A percentile compares a stretch with the other conserved stretches of the same genome.
These are phyloP conservation scores for Micromonas pusilla DNA, from an alignment of 139 green algal genomes.

Conservation along the genomic window DNA sequence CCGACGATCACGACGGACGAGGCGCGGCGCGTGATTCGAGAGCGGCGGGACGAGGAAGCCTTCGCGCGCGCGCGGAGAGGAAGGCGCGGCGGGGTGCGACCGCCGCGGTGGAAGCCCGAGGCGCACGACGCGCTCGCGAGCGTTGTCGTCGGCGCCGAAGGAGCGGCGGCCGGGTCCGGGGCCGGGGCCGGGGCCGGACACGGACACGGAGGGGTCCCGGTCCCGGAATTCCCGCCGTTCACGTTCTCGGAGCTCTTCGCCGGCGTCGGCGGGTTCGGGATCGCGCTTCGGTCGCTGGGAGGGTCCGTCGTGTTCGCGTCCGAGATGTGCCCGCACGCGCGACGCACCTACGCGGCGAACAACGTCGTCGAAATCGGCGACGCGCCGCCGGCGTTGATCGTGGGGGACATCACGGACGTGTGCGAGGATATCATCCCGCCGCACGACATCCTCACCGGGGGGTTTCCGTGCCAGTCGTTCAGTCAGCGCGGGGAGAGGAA, in stretches of 20 bases:
- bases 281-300: slow-evolving; percentile 10
- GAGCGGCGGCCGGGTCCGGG: no score
- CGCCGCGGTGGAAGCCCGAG: background rate
- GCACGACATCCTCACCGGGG: slow-evolving; percentile 23
- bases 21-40: background rate
- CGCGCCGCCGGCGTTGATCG: no score
- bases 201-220: background rate
- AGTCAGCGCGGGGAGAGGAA: background rate
- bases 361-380: background rate
- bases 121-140: background rate
- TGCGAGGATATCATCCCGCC: background rate
- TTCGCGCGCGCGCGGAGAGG: no score
- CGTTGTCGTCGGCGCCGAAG: background rate
- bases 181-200: no score
- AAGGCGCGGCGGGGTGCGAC: background rate
- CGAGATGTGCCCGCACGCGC: slow-evolving; percentile 16
- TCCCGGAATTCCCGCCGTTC: no score
- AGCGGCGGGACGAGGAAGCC: background rate
- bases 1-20: background rate
- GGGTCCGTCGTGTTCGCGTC: slow-evolving; percentile 22
- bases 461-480: slow-evolving; percentile 31
- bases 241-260: slow-evolving; percentile 27
- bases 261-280: slow-evolving; percentile 24
- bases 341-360: background rate
- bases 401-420: slow-evolving; percentile 27